Conservation (phyloP, 192 early-diverging fungal species). For the Coemansia sp. region DNA sequence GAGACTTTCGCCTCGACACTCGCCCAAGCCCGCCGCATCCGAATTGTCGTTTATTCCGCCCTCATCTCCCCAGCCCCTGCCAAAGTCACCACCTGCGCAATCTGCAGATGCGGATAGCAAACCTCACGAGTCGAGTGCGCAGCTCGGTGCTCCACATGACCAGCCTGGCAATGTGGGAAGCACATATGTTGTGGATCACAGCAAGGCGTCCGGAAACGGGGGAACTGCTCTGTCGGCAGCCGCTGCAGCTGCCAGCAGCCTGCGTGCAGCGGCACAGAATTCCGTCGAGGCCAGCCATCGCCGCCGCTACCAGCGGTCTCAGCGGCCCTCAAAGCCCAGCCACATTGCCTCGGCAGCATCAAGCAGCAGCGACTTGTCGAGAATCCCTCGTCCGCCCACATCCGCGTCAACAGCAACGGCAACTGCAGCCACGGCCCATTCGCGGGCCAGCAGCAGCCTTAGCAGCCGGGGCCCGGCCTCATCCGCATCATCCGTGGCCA, state of each 20-base stretch:
- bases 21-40: not conserved
- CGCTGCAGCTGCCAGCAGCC: conserved; percentile 1
- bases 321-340: not conserved
- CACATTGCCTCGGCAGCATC: too few species aligned
- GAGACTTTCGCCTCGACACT: conserved; percentile 8
- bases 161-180: too few species aligned
- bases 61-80: not conserved
- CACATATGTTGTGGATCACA: too few species aligned
- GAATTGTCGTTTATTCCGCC: conserved; percentile 14
- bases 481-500: conserved; percentile 5
- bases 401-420: not conserved
- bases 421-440: not conserved
- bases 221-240: not conserved
- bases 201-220: too few species aligned
- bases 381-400: too few species aligned
- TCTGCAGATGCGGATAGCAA: not conserved
- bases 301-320: conserved; percentile 3
- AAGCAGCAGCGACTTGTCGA: too few species aligned
- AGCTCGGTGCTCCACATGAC: too few species aligned
- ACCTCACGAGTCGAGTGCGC: not conserved
- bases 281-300: not conserved
- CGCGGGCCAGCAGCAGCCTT: conserved; percentile 1
- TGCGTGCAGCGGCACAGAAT: too few species aligned
- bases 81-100: not conserved
- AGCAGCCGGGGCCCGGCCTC: not conserved